phyloP scores from a whole-genome alignment of 208 protist genomes.

The Leishmania guyanensis region DNA sequence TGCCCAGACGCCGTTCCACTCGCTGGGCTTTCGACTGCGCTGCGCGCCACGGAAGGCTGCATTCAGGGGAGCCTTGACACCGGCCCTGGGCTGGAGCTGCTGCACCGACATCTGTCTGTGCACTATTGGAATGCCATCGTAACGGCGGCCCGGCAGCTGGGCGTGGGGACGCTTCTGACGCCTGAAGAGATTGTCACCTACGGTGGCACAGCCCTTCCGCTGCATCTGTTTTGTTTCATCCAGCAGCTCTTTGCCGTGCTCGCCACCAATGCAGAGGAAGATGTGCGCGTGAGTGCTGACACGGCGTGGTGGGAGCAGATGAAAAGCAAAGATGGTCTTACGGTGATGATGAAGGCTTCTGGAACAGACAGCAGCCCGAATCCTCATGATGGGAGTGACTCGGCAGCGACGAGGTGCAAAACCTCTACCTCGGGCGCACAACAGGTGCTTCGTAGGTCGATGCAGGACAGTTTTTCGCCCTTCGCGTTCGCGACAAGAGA shows the following conservation, averaged over 20 bases:
- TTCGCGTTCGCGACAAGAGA: not conserved
- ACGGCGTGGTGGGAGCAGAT: constrained; percentile 33
- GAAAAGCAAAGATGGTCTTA: constrained; percentile 11
- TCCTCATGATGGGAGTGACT: not conserved
- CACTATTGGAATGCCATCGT: constrained; percentile 38
- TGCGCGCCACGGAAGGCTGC: not conserved
- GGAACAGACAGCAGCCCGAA: not conserved
- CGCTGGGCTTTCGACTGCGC: constrained; percentile 11
- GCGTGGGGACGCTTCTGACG: constrained; percentile 44
- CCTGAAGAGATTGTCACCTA: constrained; percentile 55
- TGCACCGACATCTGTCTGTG: constrained; percentile 20
- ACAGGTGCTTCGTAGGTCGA: constrained; percentile 22
- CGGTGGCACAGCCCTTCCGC: constrained; percentile 50
- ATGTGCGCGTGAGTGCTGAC: constrained; percentile 37
- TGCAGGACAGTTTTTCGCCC: constrained; percentile 17
- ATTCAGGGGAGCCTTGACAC: not conserved
- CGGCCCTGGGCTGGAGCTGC: not conserved
- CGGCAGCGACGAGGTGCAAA: not conserved
- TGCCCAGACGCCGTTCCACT: constrained; percentile 48
- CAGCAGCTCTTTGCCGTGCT: constrained; percentile 76
- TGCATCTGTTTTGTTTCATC: constrained; percentile 71
- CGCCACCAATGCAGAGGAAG: constrained; percentile 69
- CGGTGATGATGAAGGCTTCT: not conserved
- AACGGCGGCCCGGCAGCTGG: constrained; percentile 30
- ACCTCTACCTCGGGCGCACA: constrained; percentile 4